phyloP scores from a whole-genome alignment of 176 grass and related monocot genomes.

The Oryza meridionalis region DNA sequence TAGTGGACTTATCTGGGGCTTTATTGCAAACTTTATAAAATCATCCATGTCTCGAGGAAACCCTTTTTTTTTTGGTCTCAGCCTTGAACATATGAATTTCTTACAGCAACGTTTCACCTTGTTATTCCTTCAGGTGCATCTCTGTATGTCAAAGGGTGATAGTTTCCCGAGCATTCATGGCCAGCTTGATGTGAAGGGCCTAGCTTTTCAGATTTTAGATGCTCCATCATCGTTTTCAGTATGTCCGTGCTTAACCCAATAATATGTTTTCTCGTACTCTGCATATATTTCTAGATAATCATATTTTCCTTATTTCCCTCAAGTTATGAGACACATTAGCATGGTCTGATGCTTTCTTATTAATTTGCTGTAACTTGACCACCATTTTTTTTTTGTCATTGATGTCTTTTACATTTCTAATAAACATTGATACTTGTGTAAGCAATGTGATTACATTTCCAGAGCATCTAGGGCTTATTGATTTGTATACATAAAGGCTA shows the following conservation, averaged over 20 bases:
- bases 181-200: constrained; percentile 85
- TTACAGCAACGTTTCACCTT: constrained; percentile 13
- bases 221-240: constrained; percentile 88
- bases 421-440: constrained; percentile 9
- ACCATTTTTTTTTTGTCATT: neutral
- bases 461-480: neutral
- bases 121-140: constrained; percentile 72
- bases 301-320: neutral
- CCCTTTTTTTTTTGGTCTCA: constrained; percentile 32
- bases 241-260: constrained; percentile 38
- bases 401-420: constrained; percentile 15
- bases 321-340: neutral
- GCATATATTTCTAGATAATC: constrained; percentile 19
- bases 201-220: constrained; percentile 93
- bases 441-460: neutral
- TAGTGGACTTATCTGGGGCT: constrained; percentile 5
- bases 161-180: constrained; percentile 89
- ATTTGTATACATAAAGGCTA: neutral
- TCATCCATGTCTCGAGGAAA: constrained; percentile 23
- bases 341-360: constrained; percentile 7
- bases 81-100: constrained; percentile 23
- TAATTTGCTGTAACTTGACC: constrained; percentile 15
- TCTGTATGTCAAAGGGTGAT: constrained; percentile 95
- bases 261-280: constrained; percentile 18
- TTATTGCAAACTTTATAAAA: constrained; percentile 31